Evolutionary conservation across 257 asterid species (phyloP).

Genomic region (Nicotiana sylvestris): DNA sequence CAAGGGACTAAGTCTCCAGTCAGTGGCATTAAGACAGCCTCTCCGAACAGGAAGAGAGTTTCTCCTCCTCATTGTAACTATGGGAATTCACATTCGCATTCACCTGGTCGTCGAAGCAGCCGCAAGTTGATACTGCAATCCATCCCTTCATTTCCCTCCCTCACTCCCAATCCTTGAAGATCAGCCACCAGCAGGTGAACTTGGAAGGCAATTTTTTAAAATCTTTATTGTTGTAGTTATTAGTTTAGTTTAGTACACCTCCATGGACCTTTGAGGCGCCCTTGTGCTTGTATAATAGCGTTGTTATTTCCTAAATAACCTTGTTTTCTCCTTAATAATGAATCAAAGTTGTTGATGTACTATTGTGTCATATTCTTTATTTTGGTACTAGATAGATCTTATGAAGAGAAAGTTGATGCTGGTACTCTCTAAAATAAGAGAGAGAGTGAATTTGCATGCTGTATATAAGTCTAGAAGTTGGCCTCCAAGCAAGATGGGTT

Average conservation of each 20-base stretch:
- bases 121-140: constrained; percentile 67
- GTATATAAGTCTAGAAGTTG: not conserved
- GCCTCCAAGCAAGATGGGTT: not conserved
- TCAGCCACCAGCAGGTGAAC: constrained; percentile 9
- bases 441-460: not conserved
- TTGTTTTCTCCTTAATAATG: constrained; percentile 12
- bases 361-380: not conserved
- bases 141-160: constrained; percentile 70
- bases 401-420: not conserved
- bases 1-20: constrained; percentile 49
- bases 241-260: constrained; percentile 8
- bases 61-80: constrained; percentile 49
- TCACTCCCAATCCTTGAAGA: constrained; percentile 36
- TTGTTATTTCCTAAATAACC: constrained; percentile 9
- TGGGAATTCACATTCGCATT: not conserved
- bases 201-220: constrained; percentile 1
- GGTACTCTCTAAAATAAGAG: not conserved
- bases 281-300: constrained; percentile 24
- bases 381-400: not conserved
- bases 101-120: constrained; percentile 48
- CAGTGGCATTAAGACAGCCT: constrained; percentile 48
- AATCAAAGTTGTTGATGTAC: not conserved
- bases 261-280: not conserved
- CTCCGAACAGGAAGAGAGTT: constrained; percentile 52
- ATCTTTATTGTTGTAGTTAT: constrained; percentile 10